phyloP scores from a whole-genome alignment of 305 asterid species.

The Ruellia speciosa region DNA sequence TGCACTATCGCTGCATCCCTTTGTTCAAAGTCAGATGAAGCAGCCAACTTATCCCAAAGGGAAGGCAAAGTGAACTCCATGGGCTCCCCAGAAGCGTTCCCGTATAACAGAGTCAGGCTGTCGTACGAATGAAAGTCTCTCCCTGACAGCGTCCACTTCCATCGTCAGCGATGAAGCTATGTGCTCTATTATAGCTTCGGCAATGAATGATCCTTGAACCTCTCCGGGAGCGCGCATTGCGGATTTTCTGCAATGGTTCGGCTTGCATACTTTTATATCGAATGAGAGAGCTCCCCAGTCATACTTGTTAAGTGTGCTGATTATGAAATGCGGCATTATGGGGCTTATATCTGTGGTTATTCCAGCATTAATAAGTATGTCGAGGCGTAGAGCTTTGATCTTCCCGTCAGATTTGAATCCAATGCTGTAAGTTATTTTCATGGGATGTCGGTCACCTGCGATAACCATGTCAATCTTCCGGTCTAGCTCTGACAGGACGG shows the following conservation, averaged over 20 bases:
- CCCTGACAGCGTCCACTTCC: slow-evolving; percentile 51
- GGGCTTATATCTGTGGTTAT: slow-evolving; percentile 56
- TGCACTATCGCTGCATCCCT: slow-evolving; percentile 26
- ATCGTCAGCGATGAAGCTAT: slow-evolving; percentile 42
- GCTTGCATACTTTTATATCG: slow-evolving; percentile 63
- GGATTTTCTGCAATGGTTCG: slow-evolving; percentile 55
- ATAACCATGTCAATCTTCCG: slow-evolving; percentile 71
- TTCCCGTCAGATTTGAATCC: slow-evolving; percentile 74
- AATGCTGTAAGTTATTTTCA: slow-evolving; percentile 61
- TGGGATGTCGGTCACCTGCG: slow-evolving; percentile 80
- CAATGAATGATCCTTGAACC: slow-evolving; percentile 59
- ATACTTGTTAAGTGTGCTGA: slow-evolving; percentile 48
- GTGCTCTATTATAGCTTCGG: slow-evolving; percentile 72
- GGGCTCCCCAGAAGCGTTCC: slow-evolving; percentile 30
- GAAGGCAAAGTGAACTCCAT: slow-evolving; percentile 46
- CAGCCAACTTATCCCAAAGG: slow-evolving; percentile 55
- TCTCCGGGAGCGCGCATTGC: slow-evolving; percentile 85
- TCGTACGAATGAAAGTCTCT: slow-evolving; percentile 48
- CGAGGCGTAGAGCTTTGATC: slow-evolving; percentile 66
- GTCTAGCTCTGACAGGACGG: slow-evolving; percentile 65
- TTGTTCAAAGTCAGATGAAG: slow-evolving; percentile 32
- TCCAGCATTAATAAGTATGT: slow-evolving; percentile 59
- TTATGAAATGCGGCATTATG: slow-evolving; percentile 32
- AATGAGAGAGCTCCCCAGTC: slow-evolving; percentile 67
- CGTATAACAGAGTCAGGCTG: slow-evolving; percentile 41